Base-by-base conservation (phyloP, 73 alveolate species). In the Durusdinium trenchii region DNA sequence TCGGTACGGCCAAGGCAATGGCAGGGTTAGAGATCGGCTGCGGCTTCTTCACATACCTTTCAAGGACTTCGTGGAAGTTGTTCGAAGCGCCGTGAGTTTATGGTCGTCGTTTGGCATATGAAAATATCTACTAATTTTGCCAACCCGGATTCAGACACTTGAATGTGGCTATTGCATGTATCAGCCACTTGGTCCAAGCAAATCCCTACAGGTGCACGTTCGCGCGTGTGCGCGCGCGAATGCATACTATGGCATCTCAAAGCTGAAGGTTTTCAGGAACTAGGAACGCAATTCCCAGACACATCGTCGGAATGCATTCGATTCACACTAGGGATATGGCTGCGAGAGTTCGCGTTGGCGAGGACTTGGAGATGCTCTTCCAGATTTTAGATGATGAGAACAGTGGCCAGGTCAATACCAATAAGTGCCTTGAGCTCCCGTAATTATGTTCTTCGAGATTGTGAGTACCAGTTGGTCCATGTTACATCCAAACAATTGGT, bases 301-400 rank as follows among this genome's bases (percentile, higher is more conserved):
- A n/a, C n/a, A n/a, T n/a, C n/a, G n/a, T n/a, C n/a, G n/a, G n/a
- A n/a, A n/a, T n/a, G n/a, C n/a, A n/a, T n/a, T n/a, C n/a, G n/a
- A n/a, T n/a, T n/a, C n/a, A n/a, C n/a, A n/a, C n/a, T n/a, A n/a
- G n/a, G n/a, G n/a, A n/a, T 40, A 62, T 62, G 76, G 16, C 76
- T 3, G 76, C 36, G 76, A 62, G 30, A 12, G 3, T 45, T 35
- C 82, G 9, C 78, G 28, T 54, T 54, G 9, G 64, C 26, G 50
- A 87, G 95, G 95, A 90, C 43, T 48, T 90, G 60, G 97, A 90
- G 28, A 90, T 90, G 97, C 97, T 90, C 28, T 90, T 90, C 46
- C 76, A 54, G 12, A 90, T 90, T 48, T 47, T 90, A 48, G 97
- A 90, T 30, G 97, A 90, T 47, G 97, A 90, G 43, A 43, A 35